These are phyloP conservation scores for Flammula alnicola DNA, from an alignment of 1,284 basidiomycete species.

Conservation along the genomic window DNA sequence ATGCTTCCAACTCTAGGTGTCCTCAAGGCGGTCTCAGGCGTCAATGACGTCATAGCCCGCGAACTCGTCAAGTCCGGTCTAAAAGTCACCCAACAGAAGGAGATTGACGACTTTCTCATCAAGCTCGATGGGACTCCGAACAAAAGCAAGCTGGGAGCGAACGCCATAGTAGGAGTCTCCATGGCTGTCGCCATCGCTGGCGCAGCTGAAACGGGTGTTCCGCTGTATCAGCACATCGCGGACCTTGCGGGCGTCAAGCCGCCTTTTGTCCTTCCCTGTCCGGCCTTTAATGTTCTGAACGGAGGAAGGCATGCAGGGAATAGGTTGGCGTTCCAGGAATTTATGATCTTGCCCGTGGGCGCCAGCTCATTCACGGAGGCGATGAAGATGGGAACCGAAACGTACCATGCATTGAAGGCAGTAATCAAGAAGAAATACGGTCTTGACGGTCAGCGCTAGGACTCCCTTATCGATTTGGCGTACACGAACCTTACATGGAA, in stretches of 20 bases:
- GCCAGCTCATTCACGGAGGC: constrained; percentile 92
- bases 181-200: constrained; percentile 95
- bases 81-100: constrained; percentile 91
- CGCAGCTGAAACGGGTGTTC: constrained; percentile 91
- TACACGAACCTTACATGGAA: not conserved
- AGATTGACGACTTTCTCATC: constrained; percentile 97
- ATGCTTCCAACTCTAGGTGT: constrained; percentile 59
- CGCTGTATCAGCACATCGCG: constrained; percentile 96
- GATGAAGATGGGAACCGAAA: constrained; percentile 97
- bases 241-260: constrained; percentile 92
- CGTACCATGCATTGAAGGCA: constrained; percentile 98
- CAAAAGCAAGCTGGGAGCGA: constrained; percentile 99
- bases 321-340: constrained; percentile 99
- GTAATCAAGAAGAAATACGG: constrained; percentile 99
- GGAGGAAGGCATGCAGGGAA: constrained; percentile 99
- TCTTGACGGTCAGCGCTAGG: constrained; percentile 81
- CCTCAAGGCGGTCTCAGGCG: constrained; percentile 90
- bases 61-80: constrained; percentile 87
- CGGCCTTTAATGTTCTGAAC: constrained; percentile 99
- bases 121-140: constrained; percentile 96
- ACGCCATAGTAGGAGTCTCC: constrained; percentile 98
- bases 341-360: constrained; percentile 98
- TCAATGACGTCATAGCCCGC: constrained; percentile 91
- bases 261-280: constrained; percentile 89
- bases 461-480: not conserved